Conservation (phyloP, 2,329 filamentous ascomycete species). For the Leptographium wingfieldii region DNA sequence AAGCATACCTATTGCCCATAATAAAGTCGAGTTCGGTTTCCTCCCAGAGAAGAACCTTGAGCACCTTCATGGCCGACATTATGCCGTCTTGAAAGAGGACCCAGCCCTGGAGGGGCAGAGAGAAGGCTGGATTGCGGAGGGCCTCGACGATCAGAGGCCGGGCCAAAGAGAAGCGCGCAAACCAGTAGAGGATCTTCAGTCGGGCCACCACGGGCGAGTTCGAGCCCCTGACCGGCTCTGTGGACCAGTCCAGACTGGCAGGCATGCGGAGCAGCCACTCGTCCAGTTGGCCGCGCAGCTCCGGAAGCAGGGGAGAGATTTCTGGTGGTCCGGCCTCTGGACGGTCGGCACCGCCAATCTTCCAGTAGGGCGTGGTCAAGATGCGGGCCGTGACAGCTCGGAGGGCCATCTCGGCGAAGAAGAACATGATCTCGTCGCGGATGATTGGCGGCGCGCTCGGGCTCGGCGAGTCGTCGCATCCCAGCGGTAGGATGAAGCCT, state of each 20-base stretch:
- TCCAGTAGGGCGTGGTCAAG: not conserved
- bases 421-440: constrained; percentile 1
- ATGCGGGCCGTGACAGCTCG: not conserved
- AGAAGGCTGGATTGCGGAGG: not conserved
- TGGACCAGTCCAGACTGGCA: not conserved
- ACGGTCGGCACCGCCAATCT: not conserved
- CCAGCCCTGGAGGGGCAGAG: not conserved
- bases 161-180: not conserved
- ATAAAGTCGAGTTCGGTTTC: not conserved
- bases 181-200: constrained; percentile 1
- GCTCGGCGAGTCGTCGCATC: not conserved
- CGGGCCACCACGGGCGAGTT: not conserved
- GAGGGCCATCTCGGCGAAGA: not conserved
- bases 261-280: not conserved
- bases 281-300: not conserved
- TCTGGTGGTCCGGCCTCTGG: not conserved
- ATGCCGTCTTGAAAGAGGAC: not conserved
- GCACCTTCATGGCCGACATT: not conserved
- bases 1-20: not conserved
- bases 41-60: not conserved
- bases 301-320: not conserved
- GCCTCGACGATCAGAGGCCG: not conserved
- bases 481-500: not conserved
- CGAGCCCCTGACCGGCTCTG: not conserved
- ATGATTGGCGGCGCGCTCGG: not conserved